Percentiles rank a stretch among this genome's conserved stretches.
These are phyloP conservation scores for Penicillium steckii DNA, from an alignment of 495 filamentous ascomycete genomes.

Conservation along the genomic window DNA sequence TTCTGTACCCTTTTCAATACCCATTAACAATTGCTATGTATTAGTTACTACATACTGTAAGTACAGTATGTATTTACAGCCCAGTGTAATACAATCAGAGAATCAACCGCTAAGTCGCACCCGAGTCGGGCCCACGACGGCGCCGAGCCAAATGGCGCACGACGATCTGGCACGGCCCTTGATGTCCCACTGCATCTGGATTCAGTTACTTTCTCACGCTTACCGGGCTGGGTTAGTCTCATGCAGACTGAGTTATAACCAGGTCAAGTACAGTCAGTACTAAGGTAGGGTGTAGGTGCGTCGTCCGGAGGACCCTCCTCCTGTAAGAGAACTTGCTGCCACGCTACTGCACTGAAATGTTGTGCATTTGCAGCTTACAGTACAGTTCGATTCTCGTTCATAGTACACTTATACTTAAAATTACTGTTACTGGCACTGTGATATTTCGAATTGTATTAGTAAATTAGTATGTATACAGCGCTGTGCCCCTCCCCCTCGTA, in stretches of 20 bases:
- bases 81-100: conserved; percentile 10
- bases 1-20: too few species aligned
- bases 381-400: too few species aligned
- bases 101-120: conserved; percentile 28
- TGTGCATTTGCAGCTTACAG: too few species aligned
- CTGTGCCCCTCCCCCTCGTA: conserved; percentile 13
- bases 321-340: conserved; percentile 2
- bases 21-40: too few species aligned
- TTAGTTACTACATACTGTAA: background rate
- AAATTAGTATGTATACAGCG: too few species aligned
- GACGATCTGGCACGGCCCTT: conserved; percentile 9
- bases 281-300: background rate
- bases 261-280: background rate
- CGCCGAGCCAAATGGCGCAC: conserved; percentile 20
- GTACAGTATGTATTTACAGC: too few species aligned
- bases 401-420: too few species aligned
- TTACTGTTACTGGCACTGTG: too few species aligned
- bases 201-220: background rate
- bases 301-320: conserved; percentile 12
- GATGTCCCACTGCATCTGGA: background rate
- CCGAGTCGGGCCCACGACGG: conserved; percentile 22
- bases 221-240: background rate
- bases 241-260: background rate
- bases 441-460: too few species aligned
- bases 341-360: conserved; percentile 16